Evolutionary conservation across 805 yeast species (phyloP), one percentile per base, ranked within the genome.

Genomic region (Candida peoriensis): DNA sequence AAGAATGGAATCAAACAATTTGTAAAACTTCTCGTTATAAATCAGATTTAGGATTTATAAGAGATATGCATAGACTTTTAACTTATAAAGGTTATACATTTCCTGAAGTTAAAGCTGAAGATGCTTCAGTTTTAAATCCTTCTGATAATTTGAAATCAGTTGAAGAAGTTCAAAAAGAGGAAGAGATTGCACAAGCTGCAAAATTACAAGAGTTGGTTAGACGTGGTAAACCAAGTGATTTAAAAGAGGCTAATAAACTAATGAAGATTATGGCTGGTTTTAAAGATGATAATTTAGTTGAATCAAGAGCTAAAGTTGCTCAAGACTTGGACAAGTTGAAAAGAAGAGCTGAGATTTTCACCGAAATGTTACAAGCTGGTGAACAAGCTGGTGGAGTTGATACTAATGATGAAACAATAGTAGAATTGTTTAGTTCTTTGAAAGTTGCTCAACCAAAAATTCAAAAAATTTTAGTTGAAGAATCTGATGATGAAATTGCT

Each of bases 191-290:
- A 2, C 96, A 89, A 55, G 74, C 85, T 43, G 97, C 98, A 13
- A 93, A 93, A 63, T 72, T 93, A 45, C 98, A 93, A 62, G 98
- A 93, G 60, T 71, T 93, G 43, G 84, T 93, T 43, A 79, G 97
- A 62, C 74, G 97, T 50, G 98, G 97, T 27, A 82, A 85, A 58
- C 97, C 98, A 6, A 84, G 81, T 44, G 99, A 93, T 62, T 73
- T 93, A 54, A 85, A 81, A 50, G 98, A 93, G 60, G 99, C 99
- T 28, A 93, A 93, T 60, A 86, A 84, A 48, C 72, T 93, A 59
- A 93, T 93, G 98, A 88, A 90, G 58, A 78, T 93, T 47, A 88
- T 93, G 96, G 95, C 97, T 5, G 99, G 99, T 6, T 93, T 87
- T 67, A 84, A 84, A 58, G 87, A 84, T 51, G 96, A 88, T 56